These are phyloP conservation scores for Stentor roeselii DNA, from an alignment of 73 alveolate species.

Conservation along the genomic window DNA sequence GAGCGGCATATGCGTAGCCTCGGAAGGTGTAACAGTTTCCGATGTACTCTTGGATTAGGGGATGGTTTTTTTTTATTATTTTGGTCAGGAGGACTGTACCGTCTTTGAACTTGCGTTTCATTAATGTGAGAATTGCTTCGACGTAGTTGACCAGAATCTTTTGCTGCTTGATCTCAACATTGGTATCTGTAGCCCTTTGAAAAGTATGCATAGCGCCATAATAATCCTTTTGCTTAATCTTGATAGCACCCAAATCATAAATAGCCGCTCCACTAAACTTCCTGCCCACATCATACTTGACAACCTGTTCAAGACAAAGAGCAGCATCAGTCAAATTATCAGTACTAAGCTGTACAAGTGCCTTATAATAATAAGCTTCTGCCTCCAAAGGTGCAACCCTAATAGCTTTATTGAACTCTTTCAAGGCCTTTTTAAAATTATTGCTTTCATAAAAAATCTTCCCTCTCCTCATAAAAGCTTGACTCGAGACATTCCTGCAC, in stretches of 20 bases:
- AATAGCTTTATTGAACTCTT: slow-evolving; percentile 34
- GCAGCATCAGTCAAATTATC: slow-evolving; percentile 46
- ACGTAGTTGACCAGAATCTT: slow-evolving; percentile 40
- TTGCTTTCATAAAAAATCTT: slow-evolving; percentile 35
- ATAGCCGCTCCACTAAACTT: slow-evolving; percentile 45
- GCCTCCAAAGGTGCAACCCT: slow-evolving; percentile 39
- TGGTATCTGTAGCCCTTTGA: slow-evolving; percentile 46
- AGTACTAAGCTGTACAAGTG: slow-evolving; percentile 20
- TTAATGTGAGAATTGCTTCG: slow-evolving; percentile 46
- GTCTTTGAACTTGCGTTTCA: slow-evolving; percentile 52
- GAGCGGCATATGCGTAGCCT: slow-evolving; percentile 49
- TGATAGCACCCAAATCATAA: slow-evolving; percentile 45
- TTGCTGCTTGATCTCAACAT: slow-evolving; percentile 37
- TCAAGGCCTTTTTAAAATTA: slow-evolving; percentile 34
- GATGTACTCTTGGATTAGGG: slow-evolving; percentile 36
- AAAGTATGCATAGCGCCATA: slow-evolving; percentile 57
- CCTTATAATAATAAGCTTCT: slow-evolving; percentile 55
- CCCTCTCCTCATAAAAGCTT: slow-evolving; percentile 45
- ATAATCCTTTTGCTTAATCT: slow-evolving; percentile 45
- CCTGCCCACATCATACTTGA: slow-evolving; percentile 40
- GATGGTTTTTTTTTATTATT: slow-evolving; percentile 23
- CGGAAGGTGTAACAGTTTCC: slow-evolving; percentile 43
- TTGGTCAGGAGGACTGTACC: slow-evolving; percentile 30
- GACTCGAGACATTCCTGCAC: background rate
- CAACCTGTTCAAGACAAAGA: slow-evolving; percentile 49